These are phyloP conservation scores for Raddia distichophylla DNA, from an alignment of 176 grass and related monocot genomes.

Conservation along the genomic window DNA sequence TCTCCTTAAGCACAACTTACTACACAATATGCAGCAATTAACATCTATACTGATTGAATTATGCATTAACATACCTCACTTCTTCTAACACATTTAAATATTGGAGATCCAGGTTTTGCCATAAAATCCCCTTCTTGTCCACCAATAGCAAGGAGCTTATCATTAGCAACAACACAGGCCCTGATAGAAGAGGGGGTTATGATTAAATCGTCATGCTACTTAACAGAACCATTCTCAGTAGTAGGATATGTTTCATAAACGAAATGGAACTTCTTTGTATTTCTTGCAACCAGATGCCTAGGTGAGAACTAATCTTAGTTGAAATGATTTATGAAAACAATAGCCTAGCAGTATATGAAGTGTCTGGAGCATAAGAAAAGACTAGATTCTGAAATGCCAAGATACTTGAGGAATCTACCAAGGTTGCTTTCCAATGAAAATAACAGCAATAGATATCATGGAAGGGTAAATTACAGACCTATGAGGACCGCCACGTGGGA, in stretches of 20 bases:
- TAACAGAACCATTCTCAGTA: not conserved
- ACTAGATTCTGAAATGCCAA: not conserved
- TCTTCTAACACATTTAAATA: constrained; percentile 98
- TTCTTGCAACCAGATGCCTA: constrained; percentile 11
- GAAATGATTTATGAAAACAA: not conserved
- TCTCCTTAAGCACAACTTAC: not conserved
- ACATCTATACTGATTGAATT: constrained; percentile 8
- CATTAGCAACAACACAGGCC: constrained; percentile 94
- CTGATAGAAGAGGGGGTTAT: constrained; percentile 47
- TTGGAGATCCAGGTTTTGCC: constrained; percentile 98
- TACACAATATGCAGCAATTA: not conserved
- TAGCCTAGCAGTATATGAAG: not conserved
- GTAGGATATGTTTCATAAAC: not conserved
- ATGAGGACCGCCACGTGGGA: constrained; percentile 92
- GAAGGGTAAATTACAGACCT: constrained; percentile 58
- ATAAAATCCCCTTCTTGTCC: constrained; percentile 99
- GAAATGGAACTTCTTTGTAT: constrained; percentile 25
- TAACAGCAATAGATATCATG: constrained; percentile 5
- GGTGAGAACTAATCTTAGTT: not conserved
- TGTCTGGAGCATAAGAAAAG: constrained; percentile 1
- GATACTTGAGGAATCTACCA: constrained; percentile 16
- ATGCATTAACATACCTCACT: constrained; percentile 67
- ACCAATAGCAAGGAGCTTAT: constrained; percentile 88
- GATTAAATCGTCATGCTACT: constrained; percentile 28
- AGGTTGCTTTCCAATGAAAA: constrained; percentile 29